A percentile compares a stretch with the other conserved stretches of the same genome.
phyloP scores from a whole-genome alignment of 2,329 filamentous ascomycete species.

The Alternaria angustiovoidea region DNA sequence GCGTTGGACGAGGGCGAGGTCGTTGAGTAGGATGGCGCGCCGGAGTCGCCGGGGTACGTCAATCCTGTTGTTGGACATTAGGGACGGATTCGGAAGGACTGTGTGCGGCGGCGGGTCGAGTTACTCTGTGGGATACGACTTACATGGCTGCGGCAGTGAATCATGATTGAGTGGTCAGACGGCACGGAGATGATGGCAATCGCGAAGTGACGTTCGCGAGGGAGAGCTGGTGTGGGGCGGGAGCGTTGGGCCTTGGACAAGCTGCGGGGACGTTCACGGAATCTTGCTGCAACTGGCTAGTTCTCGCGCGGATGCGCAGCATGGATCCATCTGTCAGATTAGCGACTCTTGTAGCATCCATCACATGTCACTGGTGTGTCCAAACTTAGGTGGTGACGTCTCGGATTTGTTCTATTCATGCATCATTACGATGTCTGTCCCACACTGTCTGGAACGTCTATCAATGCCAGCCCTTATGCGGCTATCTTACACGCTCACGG shows the following conservation, averaged over 20 bases:
- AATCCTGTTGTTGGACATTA: conserved; percentile 64
- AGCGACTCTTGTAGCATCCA: conserved; percentile 8
- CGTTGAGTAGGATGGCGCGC: conserved; percentile 80
- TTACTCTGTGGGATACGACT: conserved; percentile 9
- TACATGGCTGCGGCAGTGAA: conserved; percentile 34
- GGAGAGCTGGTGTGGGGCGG: conserved; percentile 17
- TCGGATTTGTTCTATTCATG: conserved; percentile 29
- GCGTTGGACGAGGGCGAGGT: conserved; percentile 75
- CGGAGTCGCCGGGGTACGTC: conserved; percentile 79
- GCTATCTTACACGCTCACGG: conserved; percentile 31
- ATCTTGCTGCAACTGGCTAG: conserved; percentile 34
- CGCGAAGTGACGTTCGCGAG: conserved; percentile 14
- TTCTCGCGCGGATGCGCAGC: conserved; percentile 23
- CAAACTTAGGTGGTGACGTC: background rate
- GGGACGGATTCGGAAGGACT: background rate
- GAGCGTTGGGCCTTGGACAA: conserved; percentile 14
- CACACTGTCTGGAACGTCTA: conserved; percentile 25
- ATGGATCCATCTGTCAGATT: conserved; percentile 18
- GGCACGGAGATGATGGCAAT: conserved; percentile 5
- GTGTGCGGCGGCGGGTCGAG: background rate
- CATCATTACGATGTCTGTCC: conserved; percentile 30
- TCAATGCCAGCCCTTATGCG: conserved; percentile 29
- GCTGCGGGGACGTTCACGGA: conserved; percentile 39
- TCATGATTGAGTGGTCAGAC: conserved; percentile 30
- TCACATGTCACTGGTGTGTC: conserved; percentile 4